A percentile compares a stretch with the other conserved stretches of the same genome.
Evolutionary conservation across 2,329 filamentous ascomycete genomes (phyloP).

Genomic region (Dissoconium aciculare): DNA sequence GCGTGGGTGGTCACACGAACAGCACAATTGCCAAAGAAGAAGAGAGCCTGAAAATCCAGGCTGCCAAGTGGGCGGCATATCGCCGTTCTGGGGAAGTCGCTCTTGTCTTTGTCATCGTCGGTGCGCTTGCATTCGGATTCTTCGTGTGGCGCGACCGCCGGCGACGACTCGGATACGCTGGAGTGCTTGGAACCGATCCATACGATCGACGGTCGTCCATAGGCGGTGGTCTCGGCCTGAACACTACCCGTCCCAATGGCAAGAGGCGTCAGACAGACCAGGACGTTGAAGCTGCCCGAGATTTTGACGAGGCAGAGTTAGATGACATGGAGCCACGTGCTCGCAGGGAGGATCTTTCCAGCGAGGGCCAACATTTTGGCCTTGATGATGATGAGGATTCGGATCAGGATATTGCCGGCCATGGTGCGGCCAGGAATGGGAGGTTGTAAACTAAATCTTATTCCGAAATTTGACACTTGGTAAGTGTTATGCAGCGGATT

Average conservation of each 20-base stretch:
- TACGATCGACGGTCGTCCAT: conserved; percentile 29
- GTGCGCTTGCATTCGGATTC: conserved; percentile 60
- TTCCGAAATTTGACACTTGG: no score
- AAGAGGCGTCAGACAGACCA: conserved; percentile 26
- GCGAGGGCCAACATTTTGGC: conserved; percentile 9
- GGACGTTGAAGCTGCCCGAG: conserved; percentile 44
- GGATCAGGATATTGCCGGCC: conserved; percentile 3
- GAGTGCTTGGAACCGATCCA: conserved; percentile 25
- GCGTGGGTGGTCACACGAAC: conserved; percentile 55
- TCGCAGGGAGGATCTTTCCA: conserved; percentile 4
- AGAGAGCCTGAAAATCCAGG: conserved; percentile 58
- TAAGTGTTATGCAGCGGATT: no score
- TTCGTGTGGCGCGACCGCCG: conserved; percentile 45
- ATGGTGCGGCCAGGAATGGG: conserved; percentile 1
- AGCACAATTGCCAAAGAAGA: conserved; percentile 51
- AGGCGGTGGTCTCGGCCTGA: conserved; percentile 29
- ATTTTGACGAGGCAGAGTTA: conserved; percentile 47
- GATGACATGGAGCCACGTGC: conserved; percentile 31
- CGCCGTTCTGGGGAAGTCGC: conserved; percentile 75
- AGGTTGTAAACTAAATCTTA: neutral
- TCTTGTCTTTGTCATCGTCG: conserved; percentile 63
- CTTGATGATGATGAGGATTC: conserved; percentile 14
- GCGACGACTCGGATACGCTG: conserved; percentile 31
- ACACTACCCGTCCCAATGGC: conserved; percentile 13
- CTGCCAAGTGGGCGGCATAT: conserved; percentile 80